Conservation (phyloP, 371 early-diverging fungal species). For the Syncephalastrum sp. region DNA sequence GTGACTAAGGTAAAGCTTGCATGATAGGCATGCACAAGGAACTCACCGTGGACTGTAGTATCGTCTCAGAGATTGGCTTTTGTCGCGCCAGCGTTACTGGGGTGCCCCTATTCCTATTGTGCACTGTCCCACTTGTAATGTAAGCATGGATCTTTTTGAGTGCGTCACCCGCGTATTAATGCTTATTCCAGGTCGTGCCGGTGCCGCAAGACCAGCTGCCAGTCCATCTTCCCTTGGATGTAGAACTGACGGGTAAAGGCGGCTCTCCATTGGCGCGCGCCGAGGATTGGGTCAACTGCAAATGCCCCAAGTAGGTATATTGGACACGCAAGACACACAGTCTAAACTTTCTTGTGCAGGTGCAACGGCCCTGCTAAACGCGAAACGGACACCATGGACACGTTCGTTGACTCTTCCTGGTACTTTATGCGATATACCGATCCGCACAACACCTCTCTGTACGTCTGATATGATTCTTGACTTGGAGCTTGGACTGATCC, state of each 20-base stretch:
- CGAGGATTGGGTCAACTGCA: conserved; percentile 64
- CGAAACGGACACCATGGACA: conserved; percentile 95
- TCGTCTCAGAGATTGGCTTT: conserved; percentile 94
- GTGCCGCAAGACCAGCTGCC: conserved; percentile 85
- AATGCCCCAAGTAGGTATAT: conserved; percentile 73
- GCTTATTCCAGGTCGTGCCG: conserved; percentile 54
- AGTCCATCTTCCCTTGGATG: conserved; percentile 68
- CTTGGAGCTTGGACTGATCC: not conserved
- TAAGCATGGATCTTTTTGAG: conserved; percentile 15
- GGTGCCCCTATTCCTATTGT: conserved; percentile 99
- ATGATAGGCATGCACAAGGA: not conserved
- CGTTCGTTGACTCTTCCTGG: conserved; percentile 96
- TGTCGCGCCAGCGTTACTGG: conserved; percentile 99
- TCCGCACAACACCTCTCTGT: conserved; percentile 61
- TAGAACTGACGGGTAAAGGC: conserved; percentile 67
- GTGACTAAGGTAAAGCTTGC: conserved; percentile 45
- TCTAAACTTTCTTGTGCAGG: conserved; percentile 22
- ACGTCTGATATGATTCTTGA: conserved; percentile 6
- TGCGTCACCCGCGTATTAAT: not conserved
- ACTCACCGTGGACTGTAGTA: conserved; percentile 42
- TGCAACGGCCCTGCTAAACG: conserved; percentile 74
- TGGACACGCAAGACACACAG: not conserved
- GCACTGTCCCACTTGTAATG: conserved; percentile 82
- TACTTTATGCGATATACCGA: conserved; percentile 88
- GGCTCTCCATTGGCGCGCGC: conserved; percentile 65